Evolutionary conservation across 2,329 filamentous ascomycete species (phyloP).

Genomic region (Penicillium sp.): DNA sequence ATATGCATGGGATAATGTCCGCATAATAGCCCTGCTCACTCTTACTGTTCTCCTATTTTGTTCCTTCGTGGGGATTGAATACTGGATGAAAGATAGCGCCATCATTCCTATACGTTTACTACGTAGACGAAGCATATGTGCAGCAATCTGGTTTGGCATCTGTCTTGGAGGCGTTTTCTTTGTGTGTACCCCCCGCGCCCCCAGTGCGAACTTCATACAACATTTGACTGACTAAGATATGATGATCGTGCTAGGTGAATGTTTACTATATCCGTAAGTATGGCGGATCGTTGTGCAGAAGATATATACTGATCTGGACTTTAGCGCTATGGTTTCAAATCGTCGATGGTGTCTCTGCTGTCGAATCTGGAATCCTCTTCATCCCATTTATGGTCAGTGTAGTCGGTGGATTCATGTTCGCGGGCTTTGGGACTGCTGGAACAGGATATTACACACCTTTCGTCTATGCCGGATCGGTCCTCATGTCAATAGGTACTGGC

Average conservation of each 20-base stretch:
- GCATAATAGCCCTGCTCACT: not conserved
- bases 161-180: constrained; percentile 6
- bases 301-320: not conserved
- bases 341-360: constrained; percentile 2
- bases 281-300: no score
- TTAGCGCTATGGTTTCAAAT: constrained; percentile 1
- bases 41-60: constrained; percentile 1
- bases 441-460: constrained; percentile 7
- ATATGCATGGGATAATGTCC: constrained; percentile 5
- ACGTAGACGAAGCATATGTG: constrained; percentile 3
- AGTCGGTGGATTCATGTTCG: constrained; percentile 4
- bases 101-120: constrained; percentile 4
- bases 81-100: constrained; percentile 3
- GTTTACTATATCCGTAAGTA: not conserved
- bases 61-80: not conserved
- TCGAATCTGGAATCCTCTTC: not conserved
- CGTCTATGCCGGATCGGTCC: constrained; percentile 2
- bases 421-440: constrained; percentile 2
- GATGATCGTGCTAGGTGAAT: not conserved
- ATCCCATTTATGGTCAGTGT: constrained; percentile 4
- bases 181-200: not conserved
- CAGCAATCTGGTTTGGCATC: constrained; percentile 5
- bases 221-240: not conserved
- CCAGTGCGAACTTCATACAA: not conserved
- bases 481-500: constrained; percentile 2